Evolutionary conservation across 257 asterid species (phyloP).

Genomic region (Solanum sejunctum): DNA sequence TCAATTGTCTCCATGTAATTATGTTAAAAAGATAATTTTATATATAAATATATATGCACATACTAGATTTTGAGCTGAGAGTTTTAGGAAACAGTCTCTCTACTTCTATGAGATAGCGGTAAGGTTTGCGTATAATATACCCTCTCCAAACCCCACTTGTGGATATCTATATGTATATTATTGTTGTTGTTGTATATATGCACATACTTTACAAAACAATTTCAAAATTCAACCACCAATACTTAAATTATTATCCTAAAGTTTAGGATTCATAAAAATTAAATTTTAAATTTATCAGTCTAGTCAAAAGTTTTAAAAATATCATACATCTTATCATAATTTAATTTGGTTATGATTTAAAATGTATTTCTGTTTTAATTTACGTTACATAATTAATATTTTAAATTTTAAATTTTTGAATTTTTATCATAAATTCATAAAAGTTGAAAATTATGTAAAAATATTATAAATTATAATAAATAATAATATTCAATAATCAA

Average conservation of each 20-base stretch:
- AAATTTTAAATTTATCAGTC: neutral
- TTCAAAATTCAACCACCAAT: neutral
- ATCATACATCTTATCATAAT: neutral
- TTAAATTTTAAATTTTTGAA: neutral
- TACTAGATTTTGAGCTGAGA: no score
- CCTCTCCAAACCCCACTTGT: no score
- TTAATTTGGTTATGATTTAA: no score
- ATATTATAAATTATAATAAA: neutral
- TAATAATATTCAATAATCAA: neutral
- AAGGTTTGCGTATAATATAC: no score
- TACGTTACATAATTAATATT: neutral
- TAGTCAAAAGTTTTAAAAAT: neutral
- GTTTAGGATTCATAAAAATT: neutral
- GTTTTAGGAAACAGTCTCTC: no score
- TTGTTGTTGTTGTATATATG: no score
- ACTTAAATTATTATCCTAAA: neutral
- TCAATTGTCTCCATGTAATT: neutral
- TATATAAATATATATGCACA: neutral
- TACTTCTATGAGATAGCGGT: no score
- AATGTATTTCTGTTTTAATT: neutral
- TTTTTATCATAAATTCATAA: neutral
- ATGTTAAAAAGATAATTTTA: neutral
- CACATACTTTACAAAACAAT: neutral
- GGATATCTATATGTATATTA: no score
- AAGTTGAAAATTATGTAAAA: neutral